phyloP scores from a whole-genome alignment of 2,329 filamentous ascomycete species.

The Cladosporium sp. region DNA sequence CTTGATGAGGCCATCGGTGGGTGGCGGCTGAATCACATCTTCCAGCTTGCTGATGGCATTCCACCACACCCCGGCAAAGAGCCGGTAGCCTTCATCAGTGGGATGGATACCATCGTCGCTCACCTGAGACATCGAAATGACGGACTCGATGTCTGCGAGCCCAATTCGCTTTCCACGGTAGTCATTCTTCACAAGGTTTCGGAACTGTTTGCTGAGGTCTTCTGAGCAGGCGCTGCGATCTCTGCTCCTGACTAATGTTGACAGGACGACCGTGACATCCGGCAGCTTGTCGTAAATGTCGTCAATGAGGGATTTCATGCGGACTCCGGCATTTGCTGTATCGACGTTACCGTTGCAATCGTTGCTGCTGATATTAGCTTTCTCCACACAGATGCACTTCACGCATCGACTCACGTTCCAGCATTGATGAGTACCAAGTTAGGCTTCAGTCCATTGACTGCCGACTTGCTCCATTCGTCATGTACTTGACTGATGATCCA shows the following conservation, averaged over 20 bases:
- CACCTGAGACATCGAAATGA: neutral
- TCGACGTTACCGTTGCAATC: too few species aligned
- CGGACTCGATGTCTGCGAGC: neutral
- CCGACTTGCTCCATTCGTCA: neutral
- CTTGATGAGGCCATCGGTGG: conserved; percentile 2
- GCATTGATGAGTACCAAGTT: conserved; percentile 4
- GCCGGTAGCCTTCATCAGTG: neutral
- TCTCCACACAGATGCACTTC: neutral
- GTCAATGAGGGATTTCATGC: neutral
- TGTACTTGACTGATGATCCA: neutral
- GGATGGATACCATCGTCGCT: neutral
- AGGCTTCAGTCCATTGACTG: neutral
- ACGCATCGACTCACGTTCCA: neutral
- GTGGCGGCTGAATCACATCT: neutral
- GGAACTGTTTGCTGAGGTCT: neutral
- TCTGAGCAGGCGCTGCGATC: neutral
- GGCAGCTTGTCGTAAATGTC: neutral
- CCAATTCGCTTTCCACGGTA: neutral
- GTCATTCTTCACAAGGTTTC: neutral
- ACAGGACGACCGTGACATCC: neutral
- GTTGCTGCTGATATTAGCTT: neutral
- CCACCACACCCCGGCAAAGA: neutral
- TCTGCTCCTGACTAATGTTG: neutral
- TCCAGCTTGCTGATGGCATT: conserved; percentile 7
- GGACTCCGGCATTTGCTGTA: neutral